Evolutionary conservation across 441 rosid species (phyloP), one percentile per base, ranked within the genome.

Genomic region (Pelargonium citronellum): DNA sequence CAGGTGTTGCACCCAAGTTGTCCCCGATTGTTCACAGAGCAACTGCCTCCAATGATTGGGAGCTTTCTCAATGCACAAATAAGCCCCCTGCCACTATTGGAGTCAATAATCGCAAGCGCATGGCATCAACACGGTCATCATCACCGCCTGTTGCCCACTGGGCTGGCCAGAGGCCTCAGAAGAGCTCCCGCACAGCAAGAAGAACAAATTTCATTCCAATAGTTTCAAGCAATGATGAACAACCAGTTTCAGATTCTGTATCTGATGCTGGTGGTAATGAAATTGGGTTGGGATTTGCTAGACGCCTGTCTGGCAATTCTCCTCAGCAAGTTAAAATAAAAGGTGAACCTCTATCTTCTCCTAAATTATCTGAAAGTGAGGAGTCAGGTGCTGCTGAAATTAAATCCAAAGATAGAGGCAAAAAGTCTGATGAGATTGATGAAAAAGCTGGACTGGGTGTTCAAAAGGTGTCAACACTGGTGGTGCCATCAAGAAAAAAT

Each of bases 161-260:
- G 98, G 87, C 96, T 30, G 78, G 94, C 77, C 99, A 91, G 77
- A 87, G 99, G 81, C 96, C 92, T 67, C 97, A 83, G 77, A 95
- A 95, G 83, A 91, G 81, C 73, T 88, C 94, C 37, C 94, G 98
- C 68, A 78, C 90, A 71, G 96, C 96, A 72, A 90, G 98, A 86
- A 90, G 99, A 79, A 87, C 95, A 61, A 91, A 90, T 80, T 81
- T 90, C 70, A 76, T 84, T 75, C 97, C 98, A 41, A 78, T 86
- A 69, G 82, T 83, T 86, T 78, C 93, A 12, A 89, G 83, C 79
- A 87, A 84, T 76, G 96, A 91, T 47, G 97, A 91, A 67, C 78
- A 75, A 76, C 84, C 87, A 64, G 84, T 86, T 69, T 73, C 87
- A 76, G 99, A 90, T 80, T 80, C 86, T 72, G 69, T 80, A 64